Percentiles rank a stretch among this genome's conserved stretches.
phyloP scores from a whole-genome alignment of 2,329 filamentous ascomycete species.

The Colletotrichum truncatum region DNA sequence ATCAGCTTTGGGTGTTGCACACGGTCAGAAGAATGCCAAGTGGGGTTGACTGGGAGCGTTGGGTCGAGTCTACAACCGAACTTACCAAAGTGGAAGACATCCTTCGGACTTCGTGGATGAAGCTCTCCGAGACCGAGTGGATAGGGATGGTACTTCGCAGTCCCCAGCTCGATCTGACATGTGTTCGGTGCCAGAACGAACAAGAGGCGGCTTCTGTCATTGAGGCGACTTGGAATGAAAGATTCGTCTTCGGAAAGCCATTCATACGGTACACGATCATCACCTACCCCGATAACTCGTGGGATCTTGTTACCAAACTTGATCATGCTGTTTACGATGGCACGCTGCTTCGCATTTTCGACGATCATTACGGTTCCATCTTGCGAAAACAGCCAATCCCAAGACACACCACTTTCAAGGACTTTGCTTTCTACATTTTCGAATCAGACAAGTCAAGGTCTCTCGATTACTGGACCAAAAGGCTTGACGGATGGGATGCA shows the following conservation, averaged over 20 bases:
- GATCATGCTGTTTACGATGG: conserved; percentile 46
- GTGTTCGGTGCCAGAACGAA: conserved; percentile 30
- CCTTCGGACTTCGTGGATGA: conserved; percentile 34
- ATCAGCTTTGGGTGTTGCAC: conserved; percentile 37
- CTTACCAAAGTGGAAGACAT: conserved; percentile 36
- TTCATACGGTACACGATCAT: conserved; percentile 45
- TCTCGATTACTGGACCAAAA: conserved; percentile 34
- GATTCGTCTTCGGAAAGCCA: conserved; percentile 41
- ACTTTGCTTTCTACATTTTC: conserved; percentile 36
- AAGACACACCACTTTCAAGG: conserved; percentile 33
- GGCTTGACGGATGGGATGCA: conserved; percentile 1
- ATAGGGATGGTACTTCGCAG: conserved; percentile 34
- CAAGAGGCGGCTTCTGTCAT: conserved; percentile 34
- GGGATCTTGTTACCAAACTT: conserved; percentile 43
- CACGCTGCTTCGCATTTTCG: conserved; percentile 46
- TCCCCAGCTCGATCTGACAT: conserved; percentile 25
- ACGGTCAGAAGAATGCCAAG: conserved; percentile 34
- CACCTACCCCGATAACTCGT: conserved; percentile 32
- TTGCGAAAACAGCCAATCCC: conserved; percentile 27
- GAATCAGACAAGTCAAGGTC: conserved; percentile 27
- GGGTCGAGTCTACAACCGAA: conserved; percentile 31
- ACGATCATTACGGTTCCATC: conserved; percentile 41
- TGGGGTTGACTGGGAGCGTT: conserved; percentile 30
- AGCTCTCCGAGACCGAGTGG: conserved; percentile 30
- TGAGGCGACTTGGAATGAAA: conserved; percentile 35